Base-by-base conservation (phyloP, 345 rosid species). In the Triadica sebifera region DNA sequence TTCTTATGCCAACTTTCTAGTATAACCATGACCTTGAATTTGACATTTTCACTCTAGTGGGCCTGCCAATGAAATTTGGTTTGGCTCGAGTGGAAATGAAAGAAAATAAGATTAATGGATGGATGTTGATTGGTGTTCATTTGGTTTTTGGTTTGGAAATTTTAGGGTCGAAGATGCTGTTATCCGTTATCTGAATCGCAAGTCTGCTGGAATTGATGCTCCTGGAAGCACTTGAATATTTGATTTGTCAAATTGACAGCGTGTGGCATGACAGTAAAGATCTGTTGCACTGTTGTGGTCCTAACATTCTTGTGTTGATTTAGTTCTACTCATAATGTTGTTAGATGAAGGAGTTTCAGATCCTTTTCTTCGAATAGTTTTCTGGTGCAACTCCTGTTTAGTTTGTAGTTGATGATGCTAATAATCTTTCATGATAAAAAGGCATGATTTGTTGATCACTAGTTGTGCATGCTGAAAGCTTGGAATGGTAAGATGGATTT, bases 111-210 rank as follows among this genome's bases (percentile, higher is more conserved):
- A 24, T 58, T 52, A 46, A 38, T 59, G 10, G 46, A 16, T 39
- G 11, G 4, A 11, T 38, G 19, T 16, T 16, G 22, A 62, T 16
- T 16, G 45, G 17, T 70, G 1, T 65, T 63, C 19, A 57, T 16
- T 66, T 29, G 25, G 4, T 72, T 25, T 5, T 37, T 57, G 39
- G 0, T 46, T 70, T 53, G 67, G 45, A 73, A 73, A 39, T 34
- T 63, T 56, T 34, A 85, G 91, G 91, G 83, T 81, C 65, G 91
- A 84, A 79, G 89, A 84, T 81, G 88, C 89, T 68, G 86, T 84
- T 62, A 75, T 80, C 50, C 89, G 85, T 1, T 87, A 87, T 81
- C 76, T 87, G 78, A 87, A 87, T 72, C 87, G 91, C 79, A 85
- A 85, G 81, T 41, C 84, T 57, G 77, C 70, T 39, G 86, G 80